phyloP scores from a whole-genome alignment of 352 stramenopile genomes.

The Globisporangium sylvaticum region DNA sequence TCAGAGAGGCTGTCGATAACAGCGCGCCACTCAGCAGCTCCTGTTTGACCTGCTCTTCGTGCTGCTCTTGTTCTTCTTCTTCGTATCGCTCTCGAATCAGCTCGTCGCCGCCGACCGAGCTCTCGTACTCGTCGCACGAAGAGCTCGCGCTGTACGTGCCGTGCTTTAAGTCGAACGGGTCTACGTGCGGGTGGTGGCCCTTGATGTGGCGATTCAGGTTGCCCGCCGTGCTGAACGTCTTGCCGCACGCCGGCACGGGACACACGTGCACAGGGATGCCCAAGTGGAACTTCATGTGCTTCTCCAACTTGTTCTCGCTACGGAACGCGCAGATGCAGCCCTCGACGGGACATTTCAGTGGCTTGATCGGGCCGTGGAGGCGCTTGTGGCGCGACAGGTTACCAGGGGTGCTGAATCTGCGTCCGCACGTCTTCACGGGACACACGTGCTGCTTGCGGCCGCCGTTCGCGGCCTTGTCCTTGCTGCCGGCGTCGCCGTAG shows the following conservation, averaged over 20 bases:
- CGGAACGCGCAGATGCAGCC: slow-evolving; percentile 50
- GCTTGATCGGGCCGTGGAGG: slow-evolving; percentile 46
- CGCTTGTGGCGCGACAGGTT: slow-evolving; percentile 63
- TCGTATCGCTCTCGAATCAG: slow-evolving; percentile 8
- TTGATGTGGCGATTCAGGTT: slow-evolving; percentile 65
- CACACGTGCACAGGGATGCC: slow-evolving; percentile 46
- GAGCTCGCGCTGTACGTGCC: slow-evolving; percentile 7
- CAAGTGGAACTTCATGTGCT: slow-evolving; percentile 65
- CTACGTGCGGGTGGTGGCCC: slow-evolving; percentile 36
- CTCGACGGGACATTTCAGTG: slow-evolving; percentile 39
- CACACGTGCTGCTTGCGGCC: slow-evolving; percentile 41
- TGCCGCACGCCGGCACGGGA: slow-evolving; percentile 34
- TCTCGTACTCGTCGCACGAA: slow-evolving; percentile 25
- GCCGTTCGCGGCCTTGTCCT: background rate
- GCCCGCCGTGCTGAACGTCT: slow-evolving; percentile 57
- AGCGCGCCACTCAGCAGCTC: background rate
- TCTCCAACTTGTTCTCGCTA: slow-evolving; percentile 56
- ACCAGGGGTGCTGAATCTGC: slow-evolving; percentile 49
- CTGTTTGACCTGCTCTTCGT: background rate
- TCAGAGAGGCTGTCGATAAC: background rate
- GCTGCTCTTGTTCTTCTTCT: background rate
- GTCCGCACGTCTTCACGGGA: slow-evolving; percentile 41
- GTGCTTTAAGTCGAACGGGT: slow-evolving; percentile 16
- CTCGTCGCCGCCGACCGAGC: slow-evolving; percentile 25
- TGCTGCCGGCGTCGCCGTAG: slow-evolving; percentile 6